Evolutionary conservation across 2,329 filamentous ascomycete genomes (phyloP), one percentile per base, ranked within the genome.

Genomic region (Phialophora macrospora): DNA sequence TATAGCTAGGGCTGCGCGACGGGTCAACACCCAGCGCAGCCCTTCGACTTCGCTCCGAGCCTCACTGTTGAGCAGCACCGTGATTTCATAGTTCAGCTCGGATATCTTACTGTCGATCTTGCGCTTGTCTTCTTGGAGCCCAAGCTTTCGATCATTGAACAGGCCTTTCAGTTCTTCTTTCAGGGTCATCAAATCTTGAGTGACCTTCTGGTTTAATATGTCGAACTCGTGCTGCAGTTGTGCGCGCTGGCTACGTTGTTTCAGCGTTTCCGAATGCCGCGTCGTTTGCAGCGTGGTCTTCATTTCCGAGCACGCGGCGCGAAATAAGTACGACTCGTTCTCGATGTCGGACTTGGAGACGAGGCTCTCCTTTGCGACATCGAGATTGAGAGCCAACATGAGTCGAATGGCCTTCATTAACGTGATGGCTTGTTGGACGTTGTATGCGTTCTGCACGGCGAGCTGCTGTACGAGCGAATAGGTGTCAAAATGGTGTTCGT

Each of bases 121-220:
- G 75, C 93, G 89, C 78, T 97, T 93, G 77, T 97, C 91, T 77
- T 94, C 91, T 62, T 93, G 83, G 1, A 96, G 93, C 1, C 88
- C 87, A 91, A 98, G 96, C 76, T 94, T 95, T 51, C 96, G 87
- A 76, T 99, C 94, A 74, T 98, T 94, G 76, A 98, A 97, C 84
- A 97, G 90, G 64, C 92, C 94, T 76, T 93, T 92, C n/a, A 98
- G 84, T 62, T 93, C 92, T 75, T 99, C 94, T 73, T 92, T 95
- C 65, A 98, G 81, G 38, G 86, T 90, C 62, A 88, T 80, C 28
- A 93, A 83, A 75, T 98, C 93, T 77, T 97, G 93, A 38, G 88
- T 91, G 65, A 97, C 82, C 55, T 89, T 86, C 80, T 98, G 95
- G 62, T 87, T 88, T 62, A 97, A 77, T 20, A 97, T 96, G 76